A percentile compares a stretch with the other conserved stretches of the same genome.
phyloP scores from a whole-genome alignment of 805 yeast species.

The Babjeviella inositovora region DNA sequence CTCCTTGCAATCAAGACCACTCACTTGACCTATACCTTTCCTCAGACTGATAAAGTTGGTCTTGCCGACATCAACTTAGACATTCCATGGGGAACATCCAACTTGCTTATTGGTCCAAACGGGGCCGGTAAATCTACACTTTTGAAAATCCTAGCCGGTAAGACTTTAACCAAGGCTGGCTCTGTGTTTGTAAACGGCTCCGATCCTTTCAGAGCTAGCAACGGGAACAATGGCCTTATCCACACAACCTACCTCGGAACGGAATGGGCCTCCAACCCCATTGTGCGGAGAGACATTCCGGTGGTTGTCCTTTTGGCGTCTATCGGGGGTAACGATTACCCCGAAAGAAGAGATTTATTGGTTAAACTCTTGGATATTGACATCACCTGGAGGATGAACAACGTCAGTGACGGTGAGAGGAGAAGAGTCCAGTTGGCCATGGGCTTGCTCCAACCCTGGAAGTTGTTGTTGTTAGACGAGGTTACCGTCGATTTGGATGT shows the following conservation, averaged over 20 bases:
- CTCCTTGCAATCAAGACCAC: constrained; percentile 41
- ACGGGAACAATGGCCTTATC: constrained; percentile 23
- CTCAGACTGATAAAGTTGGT: constrained; percentile 42
- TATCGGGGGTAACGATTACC: constrained; percentile 65
- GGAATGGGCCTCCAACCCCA: constrained; percentile 91
- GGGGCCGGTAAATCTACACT: constrained; percentile 97
- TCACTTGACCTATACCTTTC: constrained; percentile 55
- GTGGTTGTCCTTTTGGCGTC: constrained; percentile 66
- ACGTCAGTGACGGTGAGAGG: constrained; percentile 88
- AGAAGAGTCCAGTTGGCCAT: constrained; percentile 86
- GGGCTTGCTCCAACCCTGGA: constrained; percentile 91
- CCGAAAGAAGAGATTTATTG: constrained; percentile 64
- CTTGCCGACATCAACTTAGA: constrained; percentile 43
- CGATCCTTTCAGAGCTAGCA: constrained; percentile 69
- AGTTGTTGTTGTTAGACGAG: constrained; percentile 75
- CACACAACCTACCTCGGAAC: constrained; percentile 80
- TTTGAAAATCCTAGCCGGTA: constrained; percentile 76
- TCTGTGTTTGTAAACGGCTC: constrained; percentile 57
- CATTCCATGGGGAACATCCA: constrained; percentile 59
- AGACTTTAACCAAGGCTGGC: constrained; percentile 69
- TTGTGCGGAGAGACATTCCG: constrained; percentile 83
- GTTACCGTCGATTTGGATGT: constrained; percentile 96
- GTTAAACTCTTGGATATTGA: constrained; percentile 74
- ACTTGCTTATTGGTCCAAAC: constrained; percentile 79
- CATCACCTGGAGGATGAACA: constrained; percentile 82